These are phyloP conservation scores for Rhizopogon sp. DNA, from an alignment of 768 basidiomycete genomes.

Conservation along the genomic window DNA sequence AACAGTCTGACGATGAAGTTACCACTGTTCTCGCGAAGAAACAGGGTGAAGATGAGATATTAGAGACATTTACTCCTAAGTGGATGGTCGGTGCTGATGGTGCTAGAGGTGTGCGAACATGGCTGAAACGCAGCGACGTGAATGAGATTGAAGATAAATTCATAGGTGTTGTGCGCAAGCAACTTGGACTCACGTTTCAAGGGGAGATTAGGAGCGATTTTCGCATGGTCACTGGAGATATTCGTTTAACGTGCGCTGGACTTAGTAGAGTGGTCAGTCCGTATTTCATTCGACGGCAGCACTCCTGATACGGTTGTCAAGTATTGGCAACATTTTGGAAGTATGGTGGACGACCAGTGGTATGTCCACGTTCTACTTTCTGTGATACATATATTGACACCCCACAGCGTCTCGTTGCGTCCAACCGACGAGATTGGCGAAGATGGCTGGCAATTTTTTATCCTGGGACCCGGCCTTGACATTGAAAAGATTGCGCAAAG, in stretches of 20 bases:
- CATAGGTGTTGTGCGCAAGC: conserved; percentile 3
- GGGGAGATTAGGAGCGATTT: conserved; percentile 25
- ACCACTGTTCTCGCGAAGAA: conserved; percentile 10
- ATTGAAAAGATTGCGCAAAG: conserved; percentile 10
- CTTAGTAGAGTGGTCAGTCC: conserved; percentile 31
- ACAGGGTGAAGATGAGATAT: conserved; percentile 2
- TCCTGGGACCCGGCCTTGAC: conserved; percentile 21
- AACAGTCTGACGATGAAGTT: conserved; percentile 28
- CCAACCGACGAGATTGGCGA: conserved; percentile 25
- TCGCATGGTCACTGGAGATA: conserved; percentile 25
- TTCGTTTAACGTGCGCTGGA: conserved; percentile 31
- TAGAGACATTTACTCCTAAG: conserved; percentile 2
- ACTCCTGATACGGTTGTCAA: conserved; percentile 6
- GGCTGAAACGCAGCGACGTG: neutral
- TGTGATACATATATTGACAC: neutral
- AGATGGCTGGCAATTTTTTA: conserved; percentile 25
- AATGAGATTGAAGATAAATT: neutral
- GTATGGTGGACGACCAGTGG: conserved; percentile 3
- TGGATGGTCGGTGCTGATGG: conserved; percentile 2
- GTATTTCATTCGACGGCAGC: neutral
- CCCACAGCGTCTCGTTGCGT: conserved; percentile 26
- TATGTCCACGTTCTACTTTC: neutral
- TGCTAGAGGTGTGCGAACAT: conserved; percentile 7
- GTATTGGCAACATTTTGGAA: conserved; percentile 48
- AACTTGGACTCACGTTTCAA: conserved; percentile 8